phyloP scores from a whole-genome alignment of 345 rosid species.

The Stellera chamaejasme region DNA sequence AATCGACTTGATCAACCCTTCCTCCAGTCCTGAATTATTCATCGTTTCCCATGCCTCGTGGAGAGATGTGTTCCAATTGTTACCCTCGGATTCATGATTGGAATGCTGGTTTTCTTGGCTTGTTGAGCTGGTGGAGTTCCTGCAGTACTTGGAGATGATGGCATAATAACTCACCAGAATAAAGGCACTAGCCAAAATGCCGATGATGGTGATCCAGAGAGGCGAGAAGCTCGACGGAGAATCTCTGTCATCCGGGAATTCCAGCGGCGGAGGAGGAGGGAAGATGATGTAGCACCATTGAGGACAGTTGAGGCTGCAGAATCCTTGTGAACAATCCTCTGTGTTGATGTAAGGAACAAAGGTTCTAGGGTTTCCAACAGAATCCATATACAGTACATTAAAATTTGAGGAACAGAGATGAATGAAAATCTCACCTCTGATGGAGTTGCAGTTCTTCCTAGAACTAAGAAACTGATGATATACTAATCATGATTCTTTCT shows the following conservation, averaged over 20 bases:
- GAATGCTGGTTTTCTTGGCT: too few species aligned
- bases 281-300: constrained; percentile 62
- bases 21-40: too few species aligned
- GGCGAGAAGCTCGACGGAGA: too few species aligned
- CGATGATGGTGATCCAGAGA: constrained; percentile 20
- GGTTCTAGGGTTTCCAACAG: constrained; percentile 27
- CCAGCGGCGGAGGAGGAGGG: constrained; percentile 45
- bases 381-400: constrained; percentile 14
- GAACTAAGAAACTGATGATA: too few species aligned
- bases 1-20: constrained; percentile 32
- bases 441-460: neutral
- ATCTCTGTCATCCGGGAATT: constrained; percentile 12
- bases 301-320: constrained; percentile 61
- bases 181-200: constrained; percentile 21
- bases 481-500: neutral
- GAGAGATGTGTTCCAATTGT: too few species aligned
- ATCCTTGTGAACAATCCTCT: constrained; percentile 64
- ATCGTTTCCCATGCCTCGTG: constrained; percentile 21
- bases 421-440: neutral
- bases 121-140: too few species aligned
- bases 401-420: neutral
- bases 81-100: neutral
- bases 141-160: too few species aligned
- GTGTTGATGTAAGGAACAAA: constrained; percentile 41
- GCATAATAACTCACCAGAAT: constrained; percentile 3